These are phyloP conservation scores for Eucommia ulmoides DNA, from an alignment of 257 asterid genomes.

Conservation along the genomic window DNA sequence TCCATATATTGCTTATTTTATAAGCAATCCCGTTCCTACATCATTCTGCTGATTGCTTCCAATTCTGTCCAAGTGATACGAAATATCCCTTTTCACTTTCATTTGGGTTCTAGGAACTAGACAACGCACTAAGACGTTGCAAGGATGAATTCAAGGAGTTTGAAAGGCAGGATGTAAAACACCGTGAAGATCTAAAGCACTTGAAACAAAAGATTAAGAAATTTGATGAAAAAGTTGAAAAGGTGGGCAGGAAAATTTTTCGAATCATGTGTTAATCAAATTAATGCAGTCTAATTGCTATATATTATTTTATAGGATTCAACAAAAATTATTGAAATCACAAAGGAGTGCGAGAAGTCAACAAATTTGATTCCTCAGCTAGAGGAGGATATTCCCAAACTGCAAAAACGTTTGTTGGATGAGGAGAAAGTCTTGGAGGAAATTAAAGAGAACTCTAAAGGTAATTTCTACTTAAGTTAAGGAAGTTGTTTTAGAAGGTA, in stretches of 20 bases:
- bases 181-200: slow-evolving; percentile 76
- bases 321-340: slow-evolving; percentile 43
- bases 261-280: background rate
- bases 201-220: slow-evolving; percentile 81
- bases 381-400: slow-evolving; percentile 61
- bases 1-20: no score
- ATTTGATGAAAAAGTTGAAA: slow-evolving; percentile 64
- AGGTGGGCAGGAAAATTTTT: slow-evolving; percentile 34
- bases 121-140: slow-evolving; percentile 38
- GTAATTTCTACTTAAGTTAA: slow-evolving; percentile 15
- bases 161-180: slow-evolving; percentile 86
- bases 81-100: background rate
- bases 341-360: slow-evolving; percentile 69
- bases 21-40: no score
- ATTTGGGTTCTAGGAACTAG: slow-evolving; percentile 52
- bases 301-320: slow-evolving; percentile 56
- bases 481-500: no score
- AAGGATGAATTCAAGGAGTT: slow-evolving; percentile 85
- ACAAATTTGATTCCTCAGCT: slow-evolving; percentile 62
- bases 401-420: slow-evolving; percentile 48
- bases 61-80: no score
- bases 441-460: slow-evolving; percentile 69
- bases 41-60: no score
- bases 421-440: slow-evolving; percentile 79
- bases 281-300: background rate